Base-by-base conservation (phyloP, 1,284 basidiomycete species). In the Rhodotorula sp. region DNA sequence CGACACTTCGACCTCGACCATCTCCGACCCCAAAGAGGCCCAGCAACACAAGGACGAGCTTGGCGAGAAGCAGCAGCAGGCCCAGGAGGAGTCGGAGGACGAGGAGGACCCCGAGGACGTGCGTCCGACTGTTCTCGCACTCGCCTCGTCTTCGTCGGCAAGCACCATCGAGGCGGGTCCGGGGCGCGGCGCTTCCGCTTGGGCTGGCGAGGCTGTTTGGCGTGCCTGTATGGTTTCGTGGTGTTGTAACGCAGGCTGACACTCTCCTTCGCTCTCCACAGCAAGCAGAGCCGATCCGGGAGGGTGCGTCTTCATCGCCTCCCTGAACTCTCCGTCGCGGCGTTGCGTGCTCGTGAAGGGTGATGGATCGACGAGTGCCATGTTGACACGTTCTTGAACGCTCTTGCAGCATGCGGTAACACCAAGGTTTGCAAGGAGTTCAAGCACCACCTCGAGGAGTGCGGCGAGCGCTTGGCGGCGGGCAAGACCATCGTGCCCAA, bases 361-460 rank as follows among this genome's bases (percentile, higher is more conserved):
- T n/a, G n/a, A n/a, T n/a, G n/a, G n/a, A n/a, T n/a, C n/a, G n/a
- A n/a, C n/a, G n/a, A n/a, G n/a, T n/a, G n/a, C n/a, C n/a, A n/a
- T 22, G 15, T 28, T 64, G 24, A 40, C 37, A 16, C 55, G 20
- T 31, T 34, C 47, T 10, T 16, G 8, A 52, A 10, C 3, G 3
- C n/a, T 2, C 51, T 5, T 28, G 26, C 68, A 77, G 89, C 89
- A 74, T 94, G 91, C 82, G 84, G 88, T 78, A 79, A 86, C 74
- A 82, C 86, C 40, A 80, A 85, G 28, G 86, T 88, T 76, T 95
- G 93, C 78, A 85, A 85, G 60, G 82, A 86, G 55, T 81, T 88
- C 71, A 84, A 88, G 56, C 87, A 90, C 80, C 93, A 96, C 83
- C 95, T 95, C 82, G 86, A 89, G 74, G 90, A 94, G 79, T 96